Evolutionary conservation across 768 basidiomycete genomes (phyloP).

Genomic region (Psilocybe sp.): DNA sequence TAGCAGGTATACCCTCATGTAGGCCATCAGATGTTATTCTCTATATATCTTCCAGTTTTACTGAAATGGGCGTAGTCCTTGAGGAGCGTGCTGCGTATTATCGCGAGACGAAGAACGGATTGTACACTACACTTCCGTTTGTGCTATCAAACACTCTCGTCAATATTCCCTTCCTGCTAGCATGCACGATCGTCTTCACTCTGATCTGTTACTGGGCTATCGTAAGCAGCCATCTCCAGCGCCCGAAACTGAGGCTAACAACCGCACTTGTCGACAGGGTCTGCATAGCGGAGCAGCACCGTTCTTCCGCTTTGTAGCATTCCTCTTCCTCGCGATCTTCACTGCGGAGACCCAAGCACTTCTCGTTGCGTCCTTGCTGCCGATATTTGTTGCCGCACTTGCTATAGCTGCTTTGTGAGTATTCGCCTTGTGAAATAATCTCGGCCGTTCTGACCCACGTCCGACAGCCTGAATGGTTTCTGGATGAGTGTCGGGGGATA

Average conservation of each 20-base stretch:
- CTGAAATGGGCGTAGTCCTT: slow-evolving; percentile 31
- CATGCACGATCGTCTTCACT: slow-evolving; percentile 44
- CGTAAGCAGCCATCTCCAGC: too few species aligned
- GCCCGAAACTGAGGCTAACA: neutral
- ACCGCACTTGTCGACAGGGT: slow-evolving; percentile 27
- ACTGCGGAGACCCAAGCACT: slow-evolving; percentile 52
- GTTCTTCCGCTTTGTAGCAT: slow-evolving; percentile 55
- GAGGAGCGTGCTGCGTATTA: slow-evolving; percentile 58
- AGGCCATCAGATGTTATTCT: slow-evolving; percentile 4
- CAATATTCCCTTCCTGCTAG: slow-evolving; percentile 52
- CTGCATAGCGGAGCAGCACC: slow-evolving; percentile 43
- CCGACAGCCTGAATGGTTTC: slow-evolving; percentile 41
- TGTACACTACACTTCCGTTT: slow-evolving; percentile 54
- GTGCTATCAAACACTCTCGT: slow-evolving; percentile 52
- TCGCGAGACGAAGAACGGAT: slow-evolving; percentile 55
- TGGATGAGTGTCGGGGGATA: slow-evolving; percentile 59
- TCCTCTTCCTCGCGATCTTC: slow-evolving; percentile 52
- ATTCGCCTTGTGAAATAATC: neutral
- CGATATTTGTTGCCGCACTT: slow-evolving; percentile 59
- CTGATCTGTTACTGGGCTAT: slow-evolving; percentile 52
- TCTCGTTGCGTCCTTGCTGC: slow-evolving; percentile 47
- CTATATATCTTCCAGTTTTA: neutral
- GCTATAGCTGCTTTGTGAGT: slow-evolving; percentile 48
- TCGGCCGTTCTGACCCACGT: neutral
- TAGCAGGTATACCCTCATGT: slow-evolving; percentile 59